These are phyloP conservation scores for Kurtzmaniella natalensis DNA, from an alignment of 1,139 yeast genomes.

Conservation along the genomic window DNA sequence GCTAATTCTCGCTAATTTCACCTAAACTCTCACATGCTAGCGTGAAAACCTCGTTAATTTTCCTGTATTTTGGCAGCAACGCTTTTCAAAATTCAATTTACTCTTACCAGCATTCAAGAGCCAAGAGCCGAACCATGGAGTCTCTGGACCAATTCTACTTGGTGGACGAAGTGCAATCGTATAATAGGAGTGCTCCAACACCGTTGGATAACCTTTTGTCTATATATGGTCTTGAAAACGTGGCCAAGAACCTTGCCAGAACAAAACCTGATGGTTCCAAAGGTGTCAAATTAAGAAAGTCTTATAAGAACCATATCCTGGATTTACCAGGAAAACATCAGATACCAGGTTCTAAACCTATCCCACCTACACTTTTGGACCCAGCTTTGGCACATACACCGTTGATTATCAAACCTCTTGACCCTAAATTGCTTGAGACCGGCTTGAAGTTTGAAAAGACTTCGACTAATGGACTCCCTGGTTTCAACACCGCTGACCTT, in stretches of 20 bases:
- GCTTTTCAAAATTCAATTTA: too few relatives aligned
- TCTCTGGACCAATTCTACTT: slow-evolving; percentile 7
- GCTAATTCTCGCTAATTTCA: too few relatives aligned
- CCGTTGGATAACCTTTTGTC: slow-evolving; percentile 68
- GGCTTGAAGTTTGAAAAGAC: slow-evolving; percentile 65
- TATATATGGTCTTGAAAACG: slow-evolving; percentile 59
- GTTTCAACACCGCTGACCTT: slow-evolving; percentile 65
- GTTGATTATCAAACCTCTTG: slow-evolving; percentile 46
- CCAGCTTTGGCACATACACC: slow-evolving; percentile 39
- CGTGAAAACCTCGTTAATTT: too few relatives aligned
- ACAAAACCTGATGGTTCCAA: slow-evolving; percentile 85
- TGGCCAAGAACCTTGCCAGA: slow-evolving; percentile 80
- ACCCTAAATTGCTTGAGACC: slow-evolving; percentile 42
- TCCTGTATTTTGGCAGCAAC: too few relatives aligned
- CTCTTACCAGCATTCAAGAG: too few relatives aligned
- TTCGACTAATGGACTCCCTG: slow-evolving; percentile 71
- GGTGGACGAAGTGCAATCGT: slow-evolving; percentile 21
- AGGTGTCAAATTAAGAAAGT: slow-evolving; percentile 87
- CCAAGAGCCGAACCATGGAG: too few relatives aligned
- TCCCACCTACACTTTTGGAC: slow-evolving; percentile 51
- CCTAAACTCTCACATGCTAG: too few relatives aligned
- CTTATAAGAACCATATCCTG: slow-evolving; percentile 85
- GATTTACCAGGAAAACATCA: slow-evolving; percentile 82
- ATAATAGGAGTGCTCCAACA: slow-evolving; percentile 54
- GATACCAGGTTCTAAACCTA: slow-evolving; percentile 53